A percentile compares a stretch with the other conserved stretches of the same genome.
phyloP scores from a whole-genome alignment of 352 stramenopile genomes.

The Pythium angustatum region DNA sequence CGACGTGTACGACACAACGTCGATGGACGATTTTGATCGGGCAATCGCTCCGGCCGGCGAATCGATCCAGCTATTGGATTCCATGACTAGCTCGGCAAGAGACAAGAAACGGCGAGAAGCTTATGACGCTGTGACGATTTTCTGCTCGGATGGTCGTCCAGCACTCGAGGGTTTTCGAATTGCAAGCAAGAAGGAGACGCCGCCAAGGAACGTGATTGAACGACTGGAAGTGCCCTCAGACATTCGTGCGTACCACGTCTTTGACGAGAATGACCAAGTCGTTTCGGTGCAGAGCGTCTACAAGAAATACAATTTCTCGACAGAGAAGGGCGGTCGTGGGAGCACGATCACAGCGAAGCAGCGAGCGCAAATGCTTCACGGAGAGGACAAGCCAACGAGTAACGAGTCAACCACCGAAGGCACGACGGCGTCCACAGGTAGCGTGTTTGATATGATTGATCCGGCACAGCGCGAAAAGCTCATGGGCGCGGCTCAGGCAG shows the following conservation, averaged over 20 bases:
- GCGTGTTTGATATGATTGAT: constrained; percentile 66
- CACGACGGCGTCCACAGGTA: constrained; percentile 21
- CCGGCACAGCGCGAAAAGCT: constrained; percentile 49
- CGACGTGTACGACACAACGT: constrained; percentile 71
- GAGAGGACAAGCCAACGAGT: not conserved
- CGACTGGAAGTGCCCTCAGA: constrained; percentile 51
- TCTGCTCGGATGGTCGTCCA: constrained; percentile 63
- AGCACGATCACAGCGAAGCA: constrained; percentile 55
- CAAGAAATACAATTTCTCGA: constrained; percentile 57
- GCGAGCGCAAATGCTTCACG: constrained; percentile 42
- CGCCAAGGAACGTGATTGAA: constrained; percentile 40
- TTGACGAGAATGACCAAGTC: constrained; percentile 37
- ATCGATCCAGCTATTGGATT: constrained; percentile 20
- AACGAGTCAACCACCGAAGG: not conserved
- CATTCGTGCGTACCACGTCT: constrained; percentile 53
- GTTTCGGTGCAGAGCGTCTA: constrained; percentile 42
- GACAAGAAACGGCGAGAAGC: constrained; percentile 36
- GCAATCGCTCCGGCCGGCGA: constrained; percentile 39
- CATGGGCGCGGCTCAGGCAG: constrained; percentile 32
- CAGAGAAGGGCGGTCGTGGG: constrained; percentile 32
- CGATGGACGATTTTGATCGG: constrained; percentile 71
- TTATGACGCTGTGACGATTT: constrained; percentile 4
- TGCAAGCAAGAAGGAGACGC: constrained; percentile 39
- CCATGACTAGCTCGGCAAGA: constrained; percentile 28
- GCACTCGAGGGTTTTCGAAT: constrained; percentile 64